Evolutionary conservation across 169 alveolate species (phyloP), one percentile per base, ranked within the genome.

Genomic region (Miamiensis avidus): DNA sequence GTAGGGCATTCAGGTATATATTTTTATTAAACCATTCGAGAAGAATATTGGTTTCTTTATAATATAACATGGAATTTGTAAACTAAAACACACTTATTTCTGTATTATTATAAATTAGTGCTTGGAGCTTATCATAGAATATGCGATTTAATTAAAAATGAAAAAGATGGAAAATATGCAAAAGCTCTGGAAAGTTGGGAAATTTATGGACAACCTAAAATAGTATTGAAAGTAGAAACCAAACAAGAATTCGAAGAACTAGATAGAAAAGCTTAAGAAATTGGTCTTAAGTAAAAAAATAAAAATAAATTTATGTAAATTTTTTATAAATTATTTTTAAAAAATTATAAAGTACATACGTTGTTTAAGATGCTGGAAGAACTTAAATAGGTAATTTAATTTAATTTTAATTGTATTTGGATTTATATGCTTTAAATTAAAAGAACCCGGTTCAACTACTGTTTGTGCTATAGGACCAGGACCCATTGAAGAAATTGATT

Each of bases 381-480:
- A 89, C 93, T 34, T 82, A 89, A 83, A 91, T 89, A 76, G n/a
- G 31, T 65, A 31, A 74, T n/a, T n/a, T 15, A 32, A 34, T 34
- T 78, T 78, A 26, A 0, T 32, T 16, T 11, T 26, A 31, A 25
- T 0, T 26, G n/a, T 6, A 0, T 4, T n/a, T 0, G 25, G 27
- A 31, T 34, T 27, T 34, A 34, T 32, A 25, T 34, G 29, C 28
- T 72, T 32, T n/a, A 64, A 29, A 84, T n/a, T n/a, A 83, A 81
- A 77, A 77, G 93, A 85, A 25, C 93, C 93, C 26, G 89, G 91
- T 0, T 82, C 89, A 25, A 76, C 65, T 32, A 89, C 93, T 0
- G 93, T 89, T 20, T 79, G 83, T 77, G 93, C 93, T 64, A 85
- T 89, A 25, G 93, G 93, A 1, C 93, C 93, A 29, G 93, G 76